A percentile compares a stretch with the other conserved stretches of the same genome.
Evolutionary conservation across 2,329 filamentous ascomycete genomes (phyloP).

Genomic region (Alternaria novae-zelandiae): DNA sequence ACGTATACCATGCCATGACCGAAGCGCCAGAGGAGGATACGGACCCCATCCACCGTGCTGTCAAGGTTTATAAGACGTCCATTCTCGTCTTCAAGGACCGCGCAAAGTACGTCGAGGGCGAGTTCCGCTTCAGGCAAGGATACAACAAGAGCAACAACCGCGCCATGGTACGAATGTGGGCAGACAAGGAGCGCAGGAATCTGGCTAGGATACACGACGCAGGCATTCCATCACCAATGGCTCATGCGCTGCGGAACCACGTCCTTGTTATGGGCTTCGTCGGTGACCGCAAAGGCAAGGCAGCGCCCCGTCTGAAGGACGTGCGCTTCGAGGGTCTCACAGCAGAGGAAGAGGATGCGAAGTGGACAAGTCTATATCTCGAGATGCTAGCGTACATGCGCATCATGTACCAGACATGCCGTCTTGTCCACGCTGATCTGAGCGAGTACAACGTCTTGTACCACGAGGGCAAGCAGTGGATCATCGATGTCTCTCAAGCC

Average conservation of each 20-base stretch:
- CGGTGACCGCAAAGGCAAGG: conserved; percentile 83
- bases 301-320: conserved; percentile 87
- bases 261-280: conserved; percentile 95
- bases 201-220: conserved; percentile 81
- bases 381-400: conserved; percentile 90
- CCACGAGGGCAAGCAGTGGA: conserved; percentile 79
- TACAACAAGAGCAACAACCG: conserved; percentile 95
- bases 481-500: conserved; percentile 97
- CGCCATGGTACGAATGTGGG: conserved; percentile 98
- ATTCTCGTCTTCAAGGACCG: conserved; percentile 98
- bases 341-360: conserved; percentile 60
- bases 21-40: conserved; percentile 57
- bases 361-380: conserved; percentile 80
- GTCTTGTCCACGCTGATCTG: conserved; percentile 91
- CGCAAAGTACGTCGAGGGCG: conserved; percentile 92
- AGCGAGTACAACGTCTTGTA: conserved; percentile 99
- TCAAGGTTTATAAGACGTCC: conserved; percentile 99
- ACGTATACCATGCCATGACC: conserved; percentile 90
- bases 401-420: conserved; percentile 89
- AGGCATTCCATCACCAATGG: conserved; percentile 89
- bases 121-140: conserved; percentile 87
- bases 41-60: conserved; percentile 73
- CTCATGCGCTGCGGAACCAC: conserved; percentile 87
- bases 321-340: conserved; percentile 75
- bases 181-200: conserved; percentile 98